These are phyloP conservation scores for Paramecium caudatum DNA, from an alignment of 73 alveolate genomes.

Conservation along the genomic window DNA sequence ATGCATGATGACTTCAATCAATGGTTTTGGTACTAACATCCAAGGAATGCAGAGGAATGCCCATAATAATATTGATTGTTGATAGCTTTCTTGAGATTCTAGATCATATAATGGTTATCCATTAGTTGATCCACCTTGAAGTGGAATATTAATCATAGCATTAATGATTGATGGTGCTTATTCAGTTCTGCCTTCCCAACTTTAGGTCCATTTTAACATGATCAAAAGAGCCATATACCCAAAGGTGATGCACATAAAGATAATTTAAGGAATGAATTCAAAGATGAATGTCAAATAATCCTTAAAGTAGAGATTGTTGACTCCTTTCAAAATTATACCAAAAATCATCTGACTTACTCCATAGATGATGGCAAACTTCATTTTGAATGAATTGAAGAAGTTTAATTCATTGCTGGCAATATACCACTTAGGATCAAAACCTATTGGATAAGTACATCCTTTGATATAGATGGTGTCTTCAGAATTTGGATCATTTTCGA, in stretches of 20 bases:
- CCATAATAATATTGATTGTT: slow-evolving; percentile 84
- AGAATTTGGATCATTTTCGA: slow-evolving; percentile 77
- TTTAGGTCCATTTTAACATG: slow-evolving; percentile 93
- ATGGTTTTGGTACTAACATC: slow-evolving; percentile 97
- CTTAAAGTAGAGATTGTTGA: slow-evolving; percentile 91
- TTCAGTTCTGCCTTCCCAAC: slow-evolving; percentile 88
- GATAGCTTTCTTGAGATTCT: slow-evolving; percentile 81
- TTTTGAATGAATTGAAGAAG: slow-evolving; percentile 94
- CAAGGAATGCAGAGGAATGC: slow-evolving; percentile 94
- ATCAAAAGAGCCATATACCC: slow-evolving; percentile 97
- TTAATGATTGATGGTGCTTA: slow-evolving; percentile 96
- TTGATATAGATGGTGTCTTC: slow-evolving; percentile 70
- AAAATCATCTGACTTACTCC: slow-evolving; percentile 97
- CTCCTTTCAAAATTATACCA: slow-evolving; percentile 95
- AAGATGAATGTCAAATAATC: slow-evolving; percentile 86
- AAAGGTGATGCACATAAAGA: slow-evolving; percentile 88
- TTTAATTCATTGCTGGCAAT: slow-evolving; percentile 91
- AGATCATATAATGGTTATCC: slow-evolving; percentile 90
- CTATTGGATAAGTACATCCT: slow-evolving; percentile 91
- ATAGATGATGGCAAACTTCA: slow-evolving; percentile 97
- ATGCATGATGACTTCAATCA: slow-evolving; percentile 77
- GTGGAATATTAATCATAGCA: slow-evolving; percentile 92
- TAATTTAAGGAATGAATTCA: slow-evolving; percentile 97
- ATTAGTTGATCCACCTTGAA: slow-evolving; percentile 90
- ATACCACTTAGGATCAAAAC: slow-evolving; percentile 98